Evolutionary conservation across 208 protist genomes (phyloP), one percentile per base, ranked within the genome.

Genomic region (Crithidia mellificae): DNA sequence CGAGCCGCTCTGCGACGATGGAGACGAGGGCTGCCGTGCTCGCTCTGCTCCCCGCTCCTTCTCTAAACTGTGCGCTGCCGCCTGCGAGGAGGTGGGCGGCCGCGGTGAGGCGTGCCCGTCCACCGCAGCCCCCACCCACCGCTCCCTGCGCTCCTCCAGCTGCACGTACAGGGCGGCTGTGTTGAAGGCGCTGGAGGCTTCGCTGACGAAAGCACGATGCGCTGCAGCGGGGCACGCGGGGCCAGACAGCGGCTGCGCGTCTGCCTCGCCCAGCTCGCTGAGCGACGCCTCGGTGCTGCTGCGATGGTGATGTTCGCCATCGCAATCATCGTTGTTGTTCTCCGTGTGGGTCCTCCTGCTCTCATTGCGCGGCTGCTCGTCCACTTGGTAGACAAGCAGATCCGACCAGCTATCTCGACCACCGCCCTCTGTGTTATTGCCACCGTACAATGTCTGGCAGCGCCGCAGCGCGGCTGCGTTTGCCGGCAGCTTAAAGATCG

Each of bases 321-420:
- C n/a, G n/a, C 34, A 32, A 20, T 19, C n/a, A 22, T 24, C 25
- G 3, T 32, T 34, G 44, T 63, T 17, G 5, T 20, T 24, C 2
- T 46, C 41, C 17, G 6, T 27, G 14, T 17, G 34, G 55, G 6
- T 36, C 3, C 5, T 3, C 25, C 54, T 17, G 11, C 19, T 17
- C n/a, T n/a, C n/a, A n/a, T n/a, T n/a, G n/a, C n/a, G 55, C 2
- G 19, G 2, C 5, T 3, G 20, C 54, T 68, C 54, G 3, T 29
- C 46, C 25, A 36, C 2, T 36, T 69, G 70, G 49, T 75, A 75
- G 14, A 80, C 57, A 20, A 80, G 68, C 34, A 80, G 38, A 36
- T 80, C 74, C 1, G 74, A 80, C 74, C 74, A 80, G 32, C 50
- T 70, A 55, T 80, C 68, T 30, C 68, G 72, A 12, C 70, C 62